phyloP scores from a whole-genome alignment of 2,329 filamentous ascomycete species.

The Dothistroma pini region DNA sequence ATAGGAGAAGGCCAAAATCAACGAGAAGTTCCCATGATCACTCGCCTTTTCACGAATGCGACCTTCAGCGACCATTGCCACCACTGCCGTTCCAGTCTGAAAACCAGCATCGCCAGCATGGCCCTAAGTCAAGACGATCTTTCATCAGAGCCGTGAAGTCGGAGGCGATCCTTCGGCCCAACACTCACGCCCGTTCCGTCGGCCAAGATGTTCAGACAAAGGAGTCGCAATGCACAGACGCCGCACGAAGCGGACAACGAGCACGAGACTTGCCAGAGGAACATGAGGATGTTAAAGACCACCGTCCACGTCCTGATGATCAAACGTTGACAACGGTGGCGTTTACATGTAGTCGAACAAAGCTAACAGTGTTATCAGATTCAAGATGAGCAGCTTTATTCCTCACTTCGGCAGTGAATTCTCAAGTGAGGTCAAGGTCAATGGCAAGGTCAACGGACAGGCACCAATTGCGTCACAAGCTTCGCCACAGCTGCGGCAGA shows the following conservation, averaged over 20 bases:
- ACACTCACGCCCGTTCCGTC: neutral
- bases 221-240: neutral
- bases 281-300: neutral
- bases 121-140: neutral
- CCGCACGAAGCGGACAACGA: neutral
- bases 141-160: neutral
- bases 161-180: neutral
- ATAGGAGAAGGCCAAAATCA: neutral
- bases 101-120: neutral
- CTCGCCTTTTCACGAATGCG: neutral
- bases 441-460: constrained; percentile 5
- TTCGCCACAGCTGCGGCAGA: constrained; percentile 27
- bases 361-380: neutral
- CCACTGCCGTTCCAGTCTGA: neutral
- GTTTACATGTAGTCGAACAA: neutral
- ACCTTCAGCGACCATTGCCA: neutral
- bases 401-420: constrained; percentile 3
- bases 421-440: neutral
- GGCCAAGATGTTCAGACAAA: neutral
- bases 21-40: neutral
- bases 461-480: constrained; percentile 18
- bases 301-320: neutral
- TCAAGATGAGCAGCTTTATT: constrained; percentile 5
- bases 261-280: neutral
- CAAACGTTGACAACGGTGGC: neutral